Percentiles rank a stretch among this genome's conserved stretches.
Conservation (phyloP, 805 yeast species). For the Maudiozyma bulderi region DNA sequence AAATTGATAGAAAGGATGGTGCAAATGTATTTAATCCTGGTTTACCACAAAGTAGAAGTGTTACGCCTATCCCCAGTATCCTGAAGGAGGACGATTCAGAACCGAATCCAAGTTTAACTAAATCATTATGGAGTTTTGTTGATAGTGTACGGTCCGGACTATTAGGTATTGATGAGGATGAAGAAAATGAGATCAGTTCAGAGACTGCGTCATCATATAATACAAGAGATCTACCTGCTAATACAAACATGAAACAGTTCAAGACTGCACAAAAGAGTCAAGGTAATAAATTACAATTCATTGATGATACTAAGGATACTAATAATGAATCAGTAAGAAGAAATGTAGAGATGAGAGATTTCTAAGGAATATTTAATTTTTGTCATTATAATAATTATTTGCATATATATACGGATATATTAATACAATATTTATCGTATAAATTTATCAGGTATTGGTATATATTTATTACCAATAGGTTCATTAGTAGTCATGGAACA, state of each 20-base stretch:
- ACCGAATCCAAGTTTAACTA: slow-evolving; percentile 28
- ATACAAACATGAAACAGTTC: slow-evolving; percentile 7
- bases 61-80: not conserved
- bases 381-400: not conserved
- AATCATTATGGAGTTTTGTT: slow-evolving; percentile 42
- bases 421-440: not conserved
- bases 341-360: slow-evolving; percentile 8
- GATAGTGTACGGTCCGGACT: slow-evolving; percentile 38
- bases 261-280: slow-evolving; percentile 7
- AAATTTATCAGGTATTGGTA: slow-evolving; percentile 11
- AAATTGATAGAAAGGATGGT: not conserved
- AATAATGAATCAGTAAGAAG: not conserved
- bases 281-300: slow-evolving; percentile 7
- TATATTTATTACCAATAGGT: slow-evolving; percentile 19
- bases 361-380: not conserved
- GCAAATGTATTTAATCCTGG: not conserved
- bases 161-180: slow-evolving; percentile 30
- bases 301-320: slow-evolving; percentile 3
- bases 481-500: slow-evolving; percentile 15
- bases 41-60: not conserved
- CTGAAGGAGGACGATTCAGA: not conserved
- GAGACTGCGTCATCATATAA: not conserved
- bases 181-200: slow-evolving; percentile 3
- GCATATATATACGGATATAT: not conserved
- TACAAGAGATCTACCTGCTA: not conserved